These are phyloP conservation scores for Echinochloa phyllopogon DNA, from an alignment of 176 grass and related monocot genomes.

Conservation along the genomic window DNA sequence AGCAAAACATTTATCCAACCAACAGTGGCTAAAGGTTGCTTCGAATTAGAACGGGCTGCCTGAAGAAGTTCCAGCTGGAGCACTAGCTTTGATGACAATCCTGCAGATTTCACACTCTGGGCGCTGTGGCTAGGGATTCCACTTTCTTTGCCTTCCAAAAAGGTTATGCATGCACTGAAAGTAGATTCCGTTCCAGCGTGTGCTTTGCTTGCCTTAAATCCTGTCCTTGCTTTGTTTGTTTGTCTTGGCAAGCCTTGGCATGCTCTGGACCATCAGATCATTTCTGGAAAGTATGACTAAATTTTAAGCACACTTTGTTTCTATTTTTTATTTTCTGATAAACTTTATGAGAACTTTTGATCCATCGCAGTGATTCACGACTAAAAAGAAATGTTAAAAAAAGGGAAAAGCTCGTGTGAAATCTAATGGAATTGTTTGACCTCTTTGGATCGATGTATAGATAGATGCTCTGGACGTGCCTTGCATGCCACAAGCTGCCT, in stretches of 20 bases:
- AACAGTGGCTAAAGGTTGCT: neutral
- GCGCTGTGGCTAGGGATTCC: neutral
- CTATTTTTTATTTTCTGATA: neutral
- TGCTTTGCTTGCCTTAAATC: conserved; percentile 12
- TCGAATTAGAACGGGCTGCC: neutral
- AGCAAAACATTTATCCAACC: neutral
- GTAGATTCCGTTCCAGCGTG: neutral
- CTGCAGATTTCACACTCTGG: neutral
- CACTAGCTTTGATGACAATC: neutral
- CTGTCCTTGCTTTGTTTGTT: neutral
- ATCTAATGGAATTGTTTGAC: conserved; percentile 26
- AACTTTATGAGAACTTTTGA: neutral
- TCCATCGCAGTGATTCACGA: neutral
- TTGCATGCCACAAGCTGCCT: conserved; percentile 14
- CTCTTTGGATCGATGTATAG: conserved; percentile 6
- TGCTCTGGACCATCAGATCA: conserved; percentile 2
- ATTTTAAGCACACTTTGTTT: neutral
- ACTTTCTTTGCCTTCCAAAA: conserved; percentile 24
- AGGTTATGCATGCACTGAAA: neutral
- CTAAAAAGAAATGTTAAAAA: neutral
- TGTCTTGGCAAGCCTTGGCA: neutral
- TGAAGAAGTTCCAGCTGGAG: neutral
- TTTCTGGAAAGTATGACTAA: neutral
- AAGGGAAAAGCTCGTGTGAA: conserved; percentile 16
- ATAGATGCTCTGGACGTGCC: conserved; percentile 3